phyloP scores from a whole-genome alignment of 192 early-diverging fungal species.

The Geosiphon pyriformis region DNA sequence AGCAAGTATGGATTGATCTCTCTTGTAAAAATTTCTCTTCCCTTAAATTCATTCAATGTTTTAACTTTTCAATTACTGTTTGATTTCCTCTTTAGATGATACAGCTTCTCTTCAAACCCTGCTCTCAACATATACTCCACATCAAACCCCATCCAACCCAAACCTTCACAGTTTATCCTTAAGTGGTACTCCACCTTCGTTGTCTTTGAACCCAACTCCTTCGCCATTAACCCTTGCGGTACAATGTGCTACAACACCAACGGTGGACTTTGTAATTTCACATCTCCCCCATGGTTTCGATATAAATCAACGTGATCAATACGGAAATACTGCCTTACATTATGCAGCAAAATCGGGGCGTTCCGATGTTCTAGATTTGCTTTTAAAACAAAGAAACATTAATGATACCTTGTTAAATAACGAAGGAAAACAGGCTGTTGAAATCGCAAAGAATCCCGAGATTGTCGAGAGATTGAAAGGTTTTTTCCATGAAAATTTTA shows the following conservation, averaged over 20 bases:
- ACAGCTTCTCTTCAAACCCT: background rate
- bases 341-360: slow-evolving; percentile 63
- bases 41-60: background rate
- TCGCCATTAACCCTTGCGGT: slow-evolving; percentile 55
- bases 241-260: slow-evolving; percentile 57
- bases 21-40: background rate
- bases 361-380: slow-evolving; percentile 58
- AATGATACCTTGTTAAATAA: slow-evolving; percentile 61
- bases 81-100: background rate
- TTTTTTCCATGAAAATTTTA: background rate
- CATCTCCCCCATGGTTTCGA: slow-evolving; percentile 35
- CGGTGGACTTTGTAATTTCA: slow-evolving; percentile 48
- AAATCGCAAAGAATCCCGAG: slow-evolving; percentile 42
- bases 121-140: slow-evolving; percentile 4
- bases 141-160: background rate
- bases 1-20: slow-evolving; percentile 20
- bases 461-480: slow-evolving; percentile 51
- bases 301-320: slow-evolving; percentile 48
- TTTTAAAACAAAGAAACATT: slow-evolving; percentile 57
- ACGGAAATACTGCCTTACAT: slow-evolving; percentile 72
- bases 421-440: slow-evolving; percentile 56
- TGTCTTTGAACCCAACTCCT: slow-evolving; percentile 7
- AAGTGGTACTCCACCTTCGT: background rate
- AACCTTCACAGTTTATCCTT: background rate
- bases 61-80: background rate